A percentile compares a stretch with the other conserved stretches of the same genome.
Conservation (phyloP, 345 rosid species). For the Salix arbutifolia region DNA sequence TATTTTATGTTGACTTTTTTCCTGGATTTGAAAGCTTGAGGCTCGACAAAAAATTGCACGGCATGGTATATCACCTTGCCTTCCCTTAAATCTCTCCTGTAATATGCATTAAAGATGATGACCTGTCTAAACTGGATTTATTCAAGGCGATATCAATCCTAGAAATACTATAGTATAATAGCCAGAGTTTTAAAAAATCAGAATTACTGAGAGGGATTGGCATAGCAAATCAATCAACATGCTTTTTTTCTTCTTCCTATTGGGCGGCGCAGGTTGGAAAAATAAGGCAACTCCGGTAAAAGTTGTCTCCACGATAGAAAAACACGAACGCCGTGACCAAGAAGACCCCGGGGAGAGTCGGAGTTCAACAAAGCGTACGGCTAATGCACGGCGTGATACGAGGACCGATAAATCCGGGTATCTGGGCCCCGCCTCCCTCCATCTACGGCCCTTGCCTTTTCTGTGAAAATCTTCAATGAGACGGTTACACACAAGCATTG, state of each 20-base stretch:
- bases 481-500: background rate
- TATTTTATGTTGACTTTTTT: background rate
- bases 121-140: too few relatives aligned
- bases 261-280: background rate
- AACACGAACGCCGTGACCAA: background rate
- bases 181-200: background rate
- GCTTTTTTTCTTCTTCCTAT: background rate
- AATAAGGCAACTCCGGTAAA: background rate
- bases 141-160: too few relatives aligned
- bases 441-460: background rate
- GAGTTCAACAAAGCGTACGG: conserved; percentile 32
- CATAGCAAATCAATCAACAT: background rate
- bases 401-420: conserved; percentile 46
- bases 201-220: background rate
- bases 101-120: too few relatives aligned
- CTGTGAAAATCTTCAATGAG: conserved; percentile 8
- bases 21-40: background rate
- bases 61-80: too few relatives aligned
- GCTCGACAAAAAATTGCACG: background rate
- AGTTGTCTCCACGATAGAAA: background rate
- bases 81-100: too few relatives aligned
- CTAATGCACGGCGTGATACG: conserved; percentile 49
- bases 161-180: too few relatives aligned
- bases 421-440: background rate
- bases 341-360: background rate